Evolutionary conservation across 1,139 yeast genomes (phyloP).

Genomic region (Debaryomyces subglobosus): DNA sequence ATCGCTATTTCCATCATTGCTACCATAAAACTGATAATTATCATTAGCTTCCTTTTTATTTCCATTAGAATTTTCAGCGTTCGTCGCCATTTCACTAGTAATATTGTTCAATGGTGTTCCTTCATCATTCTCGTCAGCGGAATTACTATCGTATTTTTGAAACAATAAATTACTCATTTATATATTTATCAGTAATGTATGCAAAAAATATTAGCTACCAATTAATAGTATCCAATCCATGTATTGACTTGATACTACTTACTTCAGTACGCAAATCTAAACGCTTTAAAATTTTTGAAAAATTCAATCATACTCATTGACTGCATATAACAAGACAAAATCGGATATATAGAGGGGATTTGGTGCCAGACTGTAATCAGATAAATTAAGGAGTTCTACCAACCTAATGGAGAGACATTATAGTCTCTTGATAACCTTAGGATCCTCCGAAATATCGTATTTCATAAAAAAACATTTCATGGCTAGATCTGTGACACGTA

Average conservation of each 20-base stretch:
- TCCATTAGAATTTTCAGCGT: neutral
- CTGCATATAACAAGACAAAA: neutral
- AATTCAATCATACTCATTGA: neutral
- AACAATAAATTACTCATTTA: conserved; percentile 30
- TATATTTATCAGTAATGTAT: neutral
- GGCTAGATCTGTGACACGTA: too few species aligned
- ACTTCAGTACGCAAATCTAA: neutral
- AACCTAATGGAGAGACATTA: too few species aligned
- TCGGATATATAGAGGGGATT: neutral
- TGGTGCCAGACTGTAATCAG: neutral
- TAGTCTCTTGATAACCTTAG: too few species aligned
- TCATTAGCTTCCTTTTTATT: neutral
- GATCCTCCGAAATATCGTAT: too few species aligned
- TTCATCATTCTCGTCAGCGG: conserved; percentile 5
- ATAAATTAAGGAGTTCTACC: neutral
- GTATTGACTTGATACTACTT: neutral
- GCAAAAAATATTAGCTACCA: neutral
- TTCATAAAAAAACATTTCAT: too few species aligned
- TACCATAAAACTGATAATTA: conserved; percentile 8
- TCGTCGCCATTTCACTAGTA: neutral
- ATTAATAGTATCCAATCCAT: neutral
- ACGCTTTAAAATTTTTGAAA: neutral
- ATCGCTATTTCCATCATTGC: conserved; percentile 9
- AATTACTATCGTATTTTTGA: conserved; percentile 20
- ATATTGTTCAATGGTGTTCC: neutral